Base-by-base conservation (phyloP, 768 basidiomycete genomes). In the Lentinula sp. region DNA sequence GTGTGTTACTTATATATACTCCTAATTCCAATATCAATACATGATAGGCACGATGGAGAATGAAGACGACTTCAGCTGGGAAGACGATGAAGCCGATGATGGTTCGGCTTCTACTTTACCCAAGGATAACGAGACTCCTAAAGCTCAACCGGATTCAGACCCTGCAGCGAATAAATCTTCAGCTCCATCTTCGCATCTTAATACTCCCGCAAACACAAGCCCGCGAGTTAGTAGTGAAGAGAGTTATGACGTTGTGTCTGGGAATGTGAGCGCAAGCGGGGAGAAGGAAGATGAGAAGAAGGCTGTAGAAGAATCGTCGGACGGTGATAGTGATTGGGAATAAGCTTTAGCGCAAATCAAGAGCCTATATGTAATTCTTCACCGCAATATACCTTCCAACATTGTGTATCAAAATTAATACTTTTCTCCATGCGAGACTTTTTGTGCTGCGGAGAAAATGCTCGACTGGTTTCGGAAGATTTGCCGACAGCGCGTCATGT, bases 61-160 rank as follows among this genome's bases (percentile, higher is more conserved):
- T 31, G 94, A 96, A 49, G 94, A 95, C 37, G 88, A 92, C 61
- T 94, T 96, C 72, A 75, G 80, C 40, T 63, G 62, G 62, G 62
- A 63, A 55, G 62, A 63, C 34, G 62, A 63, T 37, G 61, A 62
- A 18, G 52, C 15, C 16, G 62, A 63, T 9, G 58, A 59, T n/a
- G 40, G 16, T 11, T 39, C 55, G 0, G 21, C 61, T 10, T 28
- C 50, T 18, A 35, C 28, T 35, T 23, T 23, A n/a, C 13, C 51
- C 13, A 63, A 55, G 58, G 43, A 40, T 40, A n/a, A 48, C 4
- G 21, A 34, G 21, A 58, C 48, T 37, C 35, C 48, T 0, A 50
- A 35, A 18, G 13, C 18, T 32, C 58, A 42, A n/a, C 39, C 50
- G 6, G 42, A n/a, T 9, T 21, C 48, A n/a, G 34, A 21, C 9